A percentile compares a stretch with the other conserved stretches of the same genome.
phyloP scores from a whole-genome alignment of 106 monocot genomes.

The Alisma plantagoaquatica region DNA sequence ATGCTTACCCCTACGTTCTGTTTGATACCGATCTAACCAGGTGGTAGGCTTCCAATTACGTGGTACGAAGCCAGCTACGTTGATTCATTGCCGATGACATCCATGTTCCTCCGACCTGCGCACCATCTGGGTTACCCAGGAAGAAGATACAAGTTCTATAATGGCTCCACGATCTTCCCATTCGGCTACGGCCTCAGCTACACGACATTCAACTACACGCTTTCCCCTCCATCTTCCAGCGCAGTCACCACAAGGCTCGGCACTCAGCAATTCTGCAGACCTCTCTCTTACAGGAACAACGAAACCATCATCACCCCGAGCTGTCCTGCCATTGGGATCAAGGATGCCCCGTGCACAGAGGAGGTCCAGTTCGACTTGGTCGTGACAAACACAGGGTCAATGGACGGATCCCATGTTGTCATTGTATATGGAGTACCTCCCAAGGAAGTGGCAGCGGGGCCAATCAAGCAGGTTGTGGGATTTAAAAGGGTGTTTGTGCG shows the following conservation, averaged over 20 bases:
- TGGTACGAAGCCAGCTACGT: conserved; percentile 16
- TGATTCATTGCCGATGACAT: conserved; percentile 23
- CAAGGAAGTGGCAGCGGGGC: neutral
- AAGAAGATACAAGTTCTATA: conserved; percentile 14
- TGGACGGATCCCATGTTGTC: conserved; percentile 2
- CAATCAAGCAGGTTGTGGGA: conserved; percentile 8
- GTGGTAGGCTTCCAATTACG: conserved; percentile 34
- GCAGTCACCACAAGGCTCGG: neutral
- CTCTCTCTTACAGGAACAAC: neutral
- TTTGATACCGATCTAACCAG: conserved; percentile 3
- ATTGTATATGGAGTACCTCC: conserved; percentile 3
- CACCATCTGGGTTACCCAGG: conserved; percentile 9
- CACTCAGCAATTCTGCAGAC: neutral
- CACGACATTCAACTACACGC: conserved; percentile 12
- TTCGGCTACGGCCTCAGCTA: conserved; percentile 14
- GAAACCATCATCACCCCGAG: neutral
- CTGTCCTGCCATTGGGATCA: neutral
- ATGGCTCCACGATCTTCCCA: conserved; percentile 1
- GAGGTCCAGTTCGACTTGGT: neutral
- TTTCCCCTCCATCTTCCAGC: neutral
- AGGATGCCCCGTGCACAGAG: neutral
- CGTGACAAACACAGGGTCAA: conserved; percentile 2
- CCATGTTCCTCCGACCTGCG: conserved; percentile 4
- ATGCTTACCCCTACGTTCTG: neutral
- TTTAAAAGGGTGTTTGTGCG: conserved; percentile 6